These are phyloP conservation scores for Auxenochlorella pyrenoidosa DNA, from an alignment of 139 green algal genomes.

Conservation along the genomic window DNA sequence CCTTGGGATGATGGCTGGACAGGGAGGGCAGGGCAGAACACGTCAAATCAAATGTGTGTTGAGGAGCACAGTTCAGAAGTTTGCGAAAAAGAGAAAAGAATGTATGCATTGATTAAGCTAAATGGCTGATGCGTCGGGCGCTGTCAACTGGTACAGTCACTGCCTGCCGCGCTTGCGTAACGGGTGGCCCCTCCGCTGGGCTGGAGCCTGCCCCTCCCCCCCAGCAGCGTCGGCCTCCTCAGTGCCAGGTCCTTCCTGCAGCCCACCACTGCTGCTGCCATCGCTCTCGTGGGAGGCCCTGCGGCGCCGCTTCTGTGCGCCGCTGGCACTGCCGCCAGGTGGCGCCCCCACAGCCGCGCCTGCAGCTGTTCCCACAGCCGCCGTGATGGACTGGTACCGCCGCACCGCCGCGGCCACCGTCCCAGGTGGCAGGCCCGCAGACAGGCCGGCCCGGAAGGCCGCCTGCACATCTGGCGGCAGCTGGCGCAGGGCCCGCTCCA, in stretches of 20 bases:
- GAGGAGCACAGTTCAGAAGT: too few relatives aligned
- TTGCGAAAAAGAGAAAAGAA: not conserved
- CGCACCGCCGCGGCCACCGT: not conserved
- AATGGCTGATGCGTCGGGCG: too few relatives aligned
- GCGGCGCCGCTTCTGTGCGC: not conserved
- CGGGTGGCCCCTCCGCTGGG: not conserved
- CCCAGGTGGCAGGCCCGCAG: not conserved
- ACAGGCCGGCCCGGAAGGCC: conserved; percentile 7
- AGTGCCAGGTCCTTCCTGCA: not conserved
- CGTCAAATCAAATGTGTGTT: too few relatives aligned
- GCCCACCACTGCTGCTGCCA: not conserved
- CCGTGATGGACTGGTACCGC: conserved; percentile 7
- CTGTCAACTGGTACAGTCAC: not conserved
- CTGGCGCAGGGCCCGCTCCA: not conserved
- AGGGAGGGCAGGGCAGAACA: too few relatives aligned
- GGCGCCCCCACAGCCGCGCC: too few relatives aligned
- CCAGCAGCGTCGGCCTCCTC: not conserved
- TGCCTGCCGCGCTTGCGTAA: not conserved
- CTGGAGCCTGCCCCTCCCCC: not conserved
- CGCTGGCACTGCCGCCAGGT: not conserved
- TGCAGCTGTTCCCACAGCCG: not conserved
- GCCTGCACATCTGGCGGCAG: conserved; percentile 14
- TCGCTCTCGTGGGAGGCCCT: too few relatives aligned
- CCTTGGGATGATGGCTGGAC: too few relatives aligned
- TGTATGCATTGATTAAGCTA: not conserved